Conservation (phyloP, 306 rosid species). For the Cicer cuneatum region DNA sequence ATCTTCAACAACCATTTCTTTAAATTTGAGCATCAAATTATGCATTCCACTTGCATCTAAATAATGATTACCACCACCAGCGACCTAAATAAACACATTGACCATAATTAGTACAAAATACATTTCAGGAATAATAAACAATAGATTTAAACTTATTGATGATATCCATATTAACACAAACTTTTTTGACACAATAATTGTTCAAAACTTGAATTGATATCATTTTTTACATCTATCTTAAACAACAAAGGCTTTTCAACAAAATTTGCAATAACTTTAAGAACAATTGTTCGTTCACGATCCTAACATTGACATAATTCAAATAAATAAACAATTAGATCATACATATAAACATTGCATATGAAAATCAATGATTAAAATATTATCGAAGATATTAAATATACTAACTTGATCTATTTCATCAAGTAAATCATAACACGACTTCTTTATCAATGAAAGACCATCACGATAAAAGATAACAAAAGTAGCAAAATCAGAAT, state of each 20-base stretch:
- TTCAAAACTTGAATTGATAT: neutral
- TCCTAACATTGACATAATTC: neutral
- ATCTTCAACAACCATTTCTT: neutral
- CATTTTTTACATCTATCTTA: neutral
- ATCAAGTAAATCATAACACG: neutral
- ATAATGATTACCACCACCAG: neutral
- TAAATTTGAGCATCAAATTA: neutral
- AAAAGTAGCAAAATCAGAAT: neutral
- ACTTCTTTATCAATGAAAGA: neutral
- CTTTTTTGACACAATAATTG: neutral
- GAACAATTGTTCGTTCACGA: neutral
- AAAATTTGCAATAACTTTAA: neutral
- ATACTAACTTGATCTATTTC: neutral
- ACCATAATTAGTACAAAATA: too few species aligned
- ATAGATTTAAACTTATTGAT: neutral
- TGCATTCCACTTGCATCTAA: neutral
- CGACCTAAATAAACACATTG: too few species aligned
- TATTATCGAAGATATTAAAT: too few species aligned
- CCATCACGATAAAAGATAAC: neutral
- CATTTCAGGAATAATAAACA: too few species aligned
- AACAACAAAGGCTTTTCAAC: neutral
- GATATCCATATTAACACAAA: too few species aligned
- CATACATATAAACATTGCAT: too few species aligned
- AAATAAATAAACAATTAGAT: too few species aligned
- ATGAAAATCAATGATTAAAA: too few species aligned